phyloP scores from a whole-genome alignment of 2,329 filamentous ascomycete species.

The Trichoderma arundinaceum region DNA sequence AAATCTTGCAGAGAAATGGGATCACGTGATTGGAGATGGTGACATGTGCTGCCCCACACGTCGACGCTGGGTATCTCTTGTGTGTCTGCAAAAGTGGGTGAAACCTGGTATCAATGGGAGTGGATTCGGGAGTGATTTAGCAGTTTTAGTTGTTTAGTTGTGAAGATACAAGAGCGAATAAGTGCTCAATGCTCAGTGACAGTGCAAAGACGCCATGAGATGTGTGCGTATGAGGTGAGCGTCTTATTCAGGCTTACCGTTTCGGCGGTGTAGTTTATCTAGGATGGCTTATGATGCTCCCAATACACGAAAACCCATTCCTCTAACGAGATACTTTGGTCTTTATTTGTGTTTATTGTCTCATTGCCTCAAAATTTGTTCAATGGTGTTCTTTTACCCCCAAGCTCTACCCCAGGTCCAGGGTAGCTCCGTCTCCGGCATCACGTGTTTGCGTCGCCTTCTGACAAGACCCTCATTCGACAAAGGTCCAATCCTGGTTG shows the following conservation, averaged over 20 bases:
- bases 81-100: too few relatives aligned
- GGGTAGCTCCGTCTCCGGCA: neutral
- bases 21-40: slow-evolving; percentile 24
- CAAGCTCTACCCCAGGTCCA: neutral
- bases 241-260: too few relatives aligned
- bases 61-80: neutral
- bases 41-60: slow-evolving; percentile 11
- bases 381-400: neutral
- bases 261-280: too few relatives aligned
- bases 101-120: too few relatives aligned
- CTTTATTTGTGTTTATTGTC: neutral
- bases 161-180: too few relatives aligned
- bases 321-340: too few relatives aligned
- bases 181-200: neutral
- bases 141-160: too few relatives aligned
- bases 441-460: slow-evolving; percentile 16
- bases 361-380: neutral
- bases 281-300: too few relatives aligned
- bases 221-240: too few relatives aligned
- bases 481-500: slow-evolving; percentile 7
- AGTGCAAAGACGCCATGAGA: neutral
- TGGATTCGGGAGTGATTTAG: too few relatives aligned
- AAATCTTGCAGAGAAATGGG: slow-evolving; percentile 26
- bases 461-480: slow-evolving; percentile 8
- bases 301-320: too few relatives aligned